These are phyloP conservation scores for Kodamaea anthophila DNA, from an alignment of 1,139 yeast genomes.

Conservation along the genomic window DNA sequence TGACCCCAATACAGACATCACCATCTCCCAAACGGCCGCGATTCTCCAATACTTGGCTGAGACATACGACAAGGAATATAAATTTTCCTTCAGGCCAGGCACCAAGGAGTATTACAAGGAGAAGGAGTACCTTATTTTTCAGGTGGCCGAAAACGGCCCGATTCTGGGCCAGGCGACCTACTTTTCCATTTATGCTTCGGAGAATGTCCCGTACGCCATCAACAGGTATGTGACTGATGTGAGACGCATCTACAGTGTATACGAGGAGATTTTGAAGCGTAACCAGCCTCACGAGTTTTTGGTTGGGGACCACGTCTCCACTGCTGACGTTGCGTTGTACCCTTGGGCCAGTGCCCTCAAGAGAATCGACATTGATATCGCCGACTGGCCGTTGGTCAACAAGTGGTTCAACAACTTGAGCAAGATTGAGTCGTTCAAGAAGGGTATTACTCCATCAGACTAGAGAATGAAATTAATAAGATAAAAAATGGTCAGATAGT, in stretches of 20 bases:
- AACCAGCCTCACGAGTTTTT: conserved; percentile 33
- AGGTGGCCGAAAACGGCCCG: conserved; percentile 56
- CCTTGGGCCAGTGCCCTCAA: conserved; percentile 27
- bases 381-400: conserved; percentile 37
- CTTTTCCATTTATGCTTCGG: conserved; percentile 38
- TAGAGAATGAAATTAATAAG: too few relatives aligned
- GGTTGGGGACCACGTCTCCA: conserved; percentile 50
- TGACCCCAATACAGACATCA: conserved; percentile 38
- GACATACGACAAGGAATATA: conserved; percentile 48
- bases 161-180: conserved; percentile 55
- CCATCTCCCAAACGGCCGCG: conserved; percentile 55
- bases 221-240: conserved; percentile 47
- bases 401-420: conserved; percentile 41
- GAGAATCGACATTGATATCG: conserved; percentile 27
- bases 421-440: conserved; percentile 31
- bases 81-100: conserved; percentile 40
- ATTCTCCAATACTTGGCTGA: conserved; percentile 52
- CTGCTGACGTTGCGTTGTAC: conserved; percentile 47
- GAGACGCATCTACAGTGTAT: conserved; percentile 46
- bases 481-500: too few relatives aligned
- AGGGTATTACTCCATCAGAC: too few relatives aligned
- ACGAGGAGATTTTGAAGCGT: conserved; percentile 40
- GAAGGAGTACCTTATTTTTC: conserved; percentile 49
- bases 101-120: conserved; percentile 44
- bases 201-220: conserved; percentile 47